Evolutionary conservation across 768 basidiomycete species (phyloP).

Genomic region (Leccinum subgranulosum): DNA sequence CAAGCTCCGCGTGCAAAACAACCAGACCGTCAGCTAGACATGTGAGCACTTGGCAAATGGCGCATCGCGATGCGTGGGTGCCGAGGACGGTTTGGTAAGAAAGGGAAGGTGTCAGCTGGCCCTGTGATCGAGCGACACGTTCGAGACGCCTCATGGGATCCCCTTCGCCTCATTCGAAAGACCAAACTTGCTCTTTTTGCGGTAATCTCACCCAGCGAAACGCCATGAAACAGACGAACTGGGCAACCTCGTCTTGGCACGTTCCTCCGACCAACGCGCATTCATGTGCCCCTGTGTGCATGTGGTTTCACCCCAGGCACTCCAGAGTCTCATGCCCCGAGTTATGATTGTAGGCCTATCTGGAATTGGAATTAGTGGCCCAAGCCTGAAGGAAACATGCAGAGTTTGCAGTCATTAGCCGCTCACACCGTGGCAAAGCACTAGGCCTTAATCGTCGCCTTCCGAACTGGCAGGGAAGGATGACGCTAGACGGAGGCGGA

Average conservation of each 20-base stretch:
- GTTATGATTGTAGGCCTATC: background rate
- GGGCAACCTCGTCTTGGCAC: background rate
- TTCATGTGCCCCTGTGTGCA: background rate
- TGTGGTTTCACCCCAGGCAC: constrained; percentile 10
- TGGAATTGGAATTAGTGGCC: background rate
- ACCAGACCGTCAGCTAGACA: constrained; percentile 11
- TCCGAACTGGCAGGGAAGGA: background rate
- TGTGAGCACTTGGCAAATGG: constrained; percentile 2
- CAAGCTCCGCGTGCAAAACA: background rate
- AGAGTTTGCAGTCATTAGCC: background rate
- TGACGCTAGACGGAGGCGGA: background rate
- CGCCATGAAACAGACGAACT: background rate
- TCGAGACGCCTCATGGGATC: background rate
- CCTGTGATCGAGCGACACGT: constrained; percentile 6
- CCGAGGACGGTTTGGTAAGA: background rate
- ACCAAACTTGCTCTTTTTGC: background rate
- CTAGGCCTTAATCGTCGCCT: background rate
- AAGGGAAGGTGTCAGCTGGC: background rate
- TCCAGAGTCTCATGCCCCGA: background rate
- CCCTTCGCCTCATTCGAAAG: background rate
- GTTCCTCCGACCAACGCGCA: background rate
- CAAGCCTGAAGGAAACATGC: background rate
- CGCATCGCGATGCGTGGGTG: constrained; percentile 8
- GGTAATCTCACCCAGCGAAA: background rate
- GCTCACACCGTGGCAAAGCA: background rate